Percentiles rank a stretch among this genome's conserved stretches.
Conservation (phyloP, 2,329 filamentous ascomycete genomes). For the Alternaria alternata region DNA sequence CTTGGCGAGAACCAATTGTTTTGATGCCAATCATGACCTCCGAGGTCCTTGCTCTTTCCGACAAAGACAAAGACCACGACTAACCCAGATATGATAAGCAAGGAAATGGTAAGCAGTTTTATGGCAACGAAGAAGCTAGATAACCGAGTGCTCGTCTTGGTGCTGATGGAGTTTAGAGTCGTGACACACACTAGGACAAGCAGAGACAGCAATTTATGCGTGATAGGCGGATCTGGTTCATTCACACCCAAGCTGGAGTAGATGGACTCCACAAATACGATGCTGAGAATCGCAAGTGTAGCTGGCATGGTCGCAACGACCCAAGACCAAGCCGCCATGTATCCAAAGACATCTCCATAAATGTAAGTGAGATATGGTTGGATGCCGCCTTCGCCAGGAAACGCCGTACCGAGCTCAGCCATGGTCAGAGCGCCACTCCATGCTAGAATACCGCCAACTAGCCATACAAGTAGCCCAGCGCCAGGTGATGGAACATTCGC, state of each 20-base stretch:
- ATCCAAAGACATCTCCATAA: constrained; percentile 68
- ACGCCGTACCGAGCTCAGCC: constrained; percentile 69
- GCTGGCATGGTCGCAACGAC: constrained; percentile 71
- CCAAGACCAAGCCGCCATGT: constrained; percentile 72
- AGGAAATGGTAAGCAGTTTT: constrained; percentile 45
- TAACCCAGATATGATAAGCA: constrained; percentile 49
- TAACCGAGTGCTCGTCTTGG: constrained; percentile 52
- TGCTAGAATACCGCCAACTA: constrained; percentile 67
- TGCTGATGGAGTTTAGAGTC: constrained; percentile 55
- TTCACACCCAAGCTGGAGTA: constrained; percentile 64
- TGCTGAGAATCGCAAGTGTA: constrained; percentile 69
- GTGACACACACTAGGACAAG: constrained; percentile 52
- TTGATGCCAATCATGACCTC: constrained; percentile 46
- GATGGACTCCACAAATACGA: constrained; percentile 63
- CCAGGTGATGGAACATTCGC: constrained; percentile 70
- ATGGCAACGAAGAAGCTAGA: constrained; percentile 51
- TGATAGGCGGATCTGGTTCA: constrained; percentile 59
- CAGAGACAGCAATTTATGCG: constrained; percentile 52
- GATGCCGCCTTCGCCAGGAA: constrained; percentile 70
- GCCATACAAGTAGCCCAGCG: constrained; percentile 66
- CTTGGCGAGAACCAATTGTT: constrained; percentile 44
- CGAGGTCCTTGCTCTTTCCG: constrained; percentile 38
- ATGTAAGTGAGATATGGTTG: constrained; percentile 70
- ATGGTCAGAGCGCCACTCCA: constrained; percentile 71
- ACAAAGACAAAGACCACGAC: constrained; percentile 42